phyloP scores from a whole-genome alignment of 2,329 filamentous ascomycete species.

The Sporothrix pallida region DNA sequence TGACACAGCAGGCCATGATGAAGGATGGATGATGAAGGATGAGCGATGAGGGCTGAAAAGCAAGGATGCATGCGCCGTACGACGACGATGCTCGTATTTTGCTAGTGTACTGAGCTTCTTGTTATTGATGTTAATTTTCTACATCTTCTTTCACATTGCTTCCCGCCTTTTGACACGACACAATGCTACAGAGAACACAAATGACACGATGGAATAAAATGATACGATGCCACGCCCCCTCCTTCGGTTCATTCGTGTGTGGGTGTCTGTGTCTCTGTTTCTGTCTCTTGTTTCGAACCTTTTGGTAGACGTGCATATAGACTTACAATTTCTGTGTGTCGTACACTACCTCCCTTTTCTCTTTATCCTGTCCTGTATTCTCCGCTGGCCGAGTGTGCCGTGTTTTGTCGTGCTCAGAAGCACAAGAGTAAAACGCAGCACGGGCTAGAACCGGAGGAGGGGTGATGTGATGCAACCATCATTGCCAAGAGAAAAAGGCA shows the following conservation, averaged over 20 bases:
- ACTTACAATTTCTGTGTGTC: neutral
- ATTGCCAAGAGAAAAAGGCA: neutral
- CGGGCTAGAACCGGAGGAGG: neutral
- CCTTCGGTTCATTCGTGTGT: neutral
- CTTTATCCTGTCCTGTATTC: neutral
- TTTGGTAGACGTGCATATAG: conserved; percentile 1
- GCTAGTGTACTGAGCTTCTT: neutral
- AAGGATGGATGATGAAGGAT: neutral
- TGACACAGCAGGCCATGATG: neutral
- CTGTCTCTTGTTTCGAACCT: neutral
- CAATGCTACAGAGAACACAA: neutral
- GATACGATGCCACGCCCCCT: neutral
- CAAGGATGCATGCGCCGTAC: neutral
- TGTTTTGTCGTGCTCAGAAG: conserved; percentile 22
- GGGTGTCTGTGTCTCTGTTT: neutral
- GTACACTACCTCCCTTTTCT: neutral
- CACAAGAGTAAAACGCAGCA: conserved; percentile 27
- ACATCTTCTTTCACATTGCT: neutral
- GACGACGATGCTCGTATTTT: conserved; percentile 1
- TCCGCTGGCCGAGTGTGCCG: conserved; percentile 11
- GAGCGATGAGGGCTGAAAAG: neutral
- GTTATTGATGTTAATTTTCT: neutral
- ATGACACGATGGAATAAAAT: neutral
- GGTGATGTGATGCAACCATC: neutral
- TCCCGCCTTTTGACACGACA: neutral